A percentile compares a stretch with the other conserved stretches of the same genome.
Evolutionary conservation across 2,329 filamentous ascomycete species (phyloP).

Genomic region (Aspergillus quadricinctus): DNA sequence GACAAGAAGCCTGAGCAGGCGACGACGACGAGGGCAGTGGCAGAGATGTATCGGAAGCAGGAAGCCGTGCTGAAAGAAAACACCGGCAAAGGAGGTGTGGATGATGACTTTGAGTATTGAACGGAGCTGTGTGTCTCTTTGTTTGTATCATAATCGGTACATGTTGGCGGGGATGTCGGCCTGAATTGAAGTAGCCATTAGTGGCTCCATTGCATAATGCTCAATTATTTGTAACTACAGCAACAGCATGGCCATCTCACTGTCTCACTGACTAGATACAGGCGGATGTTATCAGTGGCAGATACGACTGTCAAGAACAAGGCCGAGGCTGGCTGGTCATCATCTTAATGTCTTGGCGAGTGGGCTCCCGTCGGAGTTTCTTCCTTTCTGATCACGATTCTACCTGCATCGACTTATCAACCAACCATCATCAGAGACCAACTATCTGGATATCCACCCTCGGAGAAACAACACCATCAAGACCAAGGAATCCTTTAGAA

Average conservation of each 20-base stretch:
- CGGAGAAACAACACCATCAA: background rate
- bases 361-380: background rate
- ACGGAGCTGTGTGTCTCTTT: background rate
- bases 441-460: background rate
- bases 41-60: constrained; percentile 95
- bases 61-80: constrained; percentile 83
- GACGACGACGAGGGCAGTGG: constrained; percentile 77
- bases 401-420: background rate
- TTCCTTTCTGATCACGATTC: background rate
- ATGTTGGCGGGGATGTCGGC: background rate
- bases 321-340: background rate
- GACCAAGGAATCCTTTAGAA: background rate
- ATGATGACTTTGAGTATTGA: constrained; percentile 97
- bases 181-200: background rate
- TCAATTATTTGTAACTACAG: background rate
- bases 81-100: constrained; percentile 79
- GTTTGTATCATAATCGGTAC: background rate
- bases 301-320: background rate
- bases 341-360: background rate
- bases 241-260: background rate
- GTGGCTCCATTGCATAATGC: background rate
- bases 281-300: background rate
- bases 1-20: constrained; percentile 96
- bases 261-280: background rate
- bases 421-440: background rate